Conservation (phyloP, 169 alveolate species). For the Cryptosporidium viatorum region DNA sequence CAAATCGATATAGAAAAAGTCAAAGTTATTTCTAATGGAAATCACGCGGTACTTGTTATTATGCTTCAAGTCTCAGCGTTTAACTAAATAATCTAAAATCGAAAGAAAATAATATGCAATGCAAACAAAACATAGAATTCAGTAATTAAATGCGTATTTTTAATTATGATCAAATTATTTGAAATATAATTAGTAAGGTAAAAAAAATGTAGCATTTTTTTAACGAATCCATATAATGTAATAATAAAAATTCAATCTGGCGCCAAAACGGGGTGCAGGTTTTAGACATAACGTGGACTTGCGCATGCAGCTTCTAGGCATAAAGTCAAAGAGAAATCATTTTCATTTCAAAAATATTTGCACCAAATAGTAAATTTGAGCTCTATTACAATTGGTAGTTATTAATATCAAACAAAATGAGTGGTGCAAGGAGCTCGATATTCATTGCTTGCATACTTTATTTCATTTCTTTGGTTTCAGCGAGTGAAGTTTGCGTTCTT, state of each 20-base stretch:
- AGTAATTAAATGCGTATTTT: not conserved
- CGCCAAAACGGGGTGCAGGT: conserved; percentile 72
- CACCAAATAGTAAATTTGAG: conserved; percentile 46
- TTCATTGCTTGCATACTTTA: conserved; percentile 30
- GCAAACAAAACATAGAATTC: not conserved
- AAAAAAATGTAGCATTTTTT: not conserved
- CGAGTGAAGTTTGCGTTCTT: conserved; percentile 27
- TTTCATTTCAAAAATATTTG: conserved; percentile 41
- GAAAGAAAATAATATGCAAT: not conserved
- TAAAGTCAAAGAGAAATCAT: conserved; percentile 8
- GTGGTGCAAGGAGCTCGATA: conserved; percentile 72
- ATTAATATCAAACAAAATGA: conserved; percentile 18
- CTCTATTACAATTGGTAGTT: conserved; percentile 16
- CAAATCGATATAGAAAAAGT: not conserved
- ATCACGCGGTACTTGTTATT: conserved; percentile 43
- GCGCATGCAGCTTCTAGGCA: conserved; percentile 65
- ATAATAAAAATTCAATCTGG: conserved; percentile 2
- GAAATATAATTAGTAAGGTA: not conserved
- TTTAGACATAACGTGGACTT: conserved; percentile 73
- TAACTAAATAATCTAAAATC: not conserved
- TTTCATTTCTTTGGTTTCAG: conserved; percentile 34
- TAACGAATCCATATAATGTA: not conserved
- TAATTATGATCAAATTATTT: not conserved
- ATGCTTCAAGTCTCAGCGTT: not conserved
- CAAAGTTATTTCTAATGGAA: conserved; percentile 21